Percentiles rank a stretch among this genome's conserved stretches.
phyloP scores from a whole-genome alignment of 2,329 filamentous ascomycete species.

The Fusarium sp. region DNA sequence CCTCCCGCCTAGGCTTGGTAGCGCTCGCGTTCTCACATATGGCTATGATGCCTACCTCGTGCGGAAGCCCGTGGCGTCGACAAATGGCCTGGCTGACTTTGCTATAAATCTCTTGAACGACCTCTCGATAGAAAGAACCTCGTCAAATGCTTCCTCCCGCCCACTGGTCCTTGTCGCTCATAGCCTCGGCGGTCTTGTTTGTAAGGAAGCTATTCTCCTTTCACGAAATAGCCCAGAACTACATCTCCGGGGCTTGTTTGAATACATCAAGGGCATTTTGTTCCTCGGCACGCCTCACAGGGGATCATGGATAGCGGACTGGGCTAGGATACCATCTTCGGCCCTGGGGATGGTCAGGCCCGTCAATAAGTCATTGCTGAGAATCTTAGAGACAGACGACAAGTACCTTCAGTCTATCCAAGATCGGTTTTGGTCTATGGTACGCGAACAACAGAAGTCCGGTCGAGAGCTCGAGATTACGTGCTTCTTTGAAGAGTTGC shows the following conservation, averaged over 20 bases:
- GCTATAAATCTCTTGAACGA: constrained; percentile 43
- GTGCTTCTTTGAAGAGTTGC: neutral
- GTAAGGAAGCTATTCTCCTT: constrained; percentile 47
- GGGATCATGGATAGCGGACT: constrained; percentile 47
- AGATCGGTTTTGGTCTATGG: constrained; percentile 41
- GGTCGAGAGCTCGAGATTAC: constrained; percentile 27
- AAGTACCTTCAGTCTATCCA: constrained; percentile 39
- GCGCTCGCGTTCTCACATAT: constrained; percentile 49
- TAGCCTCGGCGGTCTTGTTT: constrained; percentile 51
- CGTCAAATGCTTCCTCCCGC: constrained; percentile 22
- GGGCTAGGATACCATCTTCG: constrained; percentile 42
- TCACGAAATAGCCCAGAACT: constrained; percentile 44
- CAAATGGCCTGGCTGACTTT: constrained; percentile 42
- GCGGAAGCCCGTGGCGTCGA: constrained; percentile 16
- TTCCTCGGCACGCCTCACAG: constrained; percentile 52
- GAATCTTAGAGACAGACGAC: constrained; percentile 39
- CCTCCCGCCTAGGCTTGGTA: constrained; percentile 42
- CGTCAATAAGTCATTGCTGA: constrained; percentile 44
- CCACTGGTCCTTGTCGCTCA: constrained; percentile 49
- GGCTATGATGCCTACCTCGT: constrained; percentile 50
- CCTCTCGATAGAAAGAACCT: constrained; percentile 36
- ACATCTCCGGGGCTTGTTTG: constrained; percentile 43
- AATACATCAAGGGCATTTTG: constrained; percentile 40
- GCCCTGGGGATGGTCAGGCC: constrained; percentile 44
- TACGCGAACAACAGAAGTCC: constrained; percentile 32